Evolutionary conservation across 352 stramenopile species (phyloP), one percentile per base, ranked within the genome.

Genomic region (Globisporangium iwayamae): DNA sequence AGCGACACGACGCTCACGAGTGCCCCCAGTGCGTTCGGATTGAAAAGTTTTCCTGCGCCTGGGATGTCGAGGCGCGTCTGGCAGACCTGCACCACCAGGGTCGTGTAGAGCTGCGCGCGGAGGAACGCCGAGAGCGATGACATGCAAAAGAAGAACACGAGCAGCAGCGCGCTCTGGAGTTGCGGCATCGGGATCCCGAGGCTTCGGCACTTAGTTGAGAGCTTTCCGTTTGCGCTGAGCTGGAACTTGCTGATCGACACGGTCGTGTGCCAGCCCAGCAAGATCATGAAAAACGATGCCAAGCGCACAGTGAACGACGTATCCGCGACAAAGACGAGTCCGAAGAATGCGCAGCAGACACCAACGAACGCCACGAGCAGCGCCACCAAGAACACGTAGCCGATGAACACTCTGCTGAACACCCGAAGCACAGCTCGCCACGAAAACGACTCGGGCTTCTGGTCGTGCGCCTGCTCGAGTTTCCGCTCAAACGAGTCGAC

Each of bases 91-190:
- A 86, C 69, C 41, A 89, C 71, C 39, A 90, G 64, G 0, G 79
- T 84, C 11, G 83, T 82, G 69, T 90, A 92, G 16, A 91, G 67
- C 61, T 94, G 85, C 0, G 78, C 83, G 2, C 85, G 81, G 4
- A 92, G 60, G 54, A 91, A 91, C 13, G 81, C 71, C 9, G 72
- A 74, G 60, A 89, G 85, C 14, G 75, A 68, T 18, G 71, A 76
- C 71, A 73, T 56, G 60, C 74, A 76, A 25, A 74, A 62, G 50
- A 80, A 82, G 30, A 75, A 71, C 4, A 72, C 34, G 4, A 68
- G 52, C 56, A 82, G 69, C 48, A 82, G 65, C 32, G 51, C 20
- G 18, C 56, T 65, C 18, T 68, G 47, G 34, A 71, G 53, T 36
- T 74, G 74, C 13, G 65, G 53, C 14, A 73, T 66, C 4, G 76